These are phyloP conservation scores for Sporothrix sp. DNA, from an alignment of 2,329 filamentous ascomycete species.

Conservation along the genomic window DNA sequence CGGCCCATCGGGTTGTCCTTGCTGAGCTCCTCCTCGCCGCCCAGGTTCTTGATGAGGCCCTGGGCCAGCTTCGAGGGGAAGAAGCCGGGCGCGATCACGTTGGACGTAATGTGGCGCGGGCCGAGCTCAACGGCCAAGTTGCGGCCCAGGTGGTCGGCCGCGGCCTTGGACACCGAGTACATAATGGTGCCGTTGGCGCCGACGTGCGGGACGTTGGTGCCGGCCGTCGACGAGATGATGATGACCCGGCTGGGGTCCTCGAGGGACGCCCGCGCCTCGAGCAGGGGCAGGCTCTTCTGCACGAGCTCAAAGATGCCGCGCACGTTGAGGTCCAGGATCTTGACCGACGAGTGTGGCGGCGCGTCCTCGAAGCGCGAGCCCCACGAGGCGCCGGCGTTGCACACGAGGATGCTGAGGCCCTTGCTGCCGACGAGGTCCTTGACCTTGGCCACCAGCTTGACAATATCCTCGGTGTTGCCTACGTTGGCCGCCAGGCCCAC, in stretches of 20 bases:
- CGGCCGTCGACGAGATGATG: constrained; percentile 57
- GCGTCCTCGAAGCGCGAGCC: constrained; percentile 54
- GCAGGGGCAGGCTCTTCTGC: constrained; percentile 37
- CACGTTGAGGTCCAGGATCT: constrained; percentile 62
- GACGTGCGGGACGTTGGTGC: constrained; percentile 49
- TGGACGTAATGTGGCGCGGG: constrained; percentile 53
- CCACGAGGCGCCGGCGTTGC: constrained; percentile 62
- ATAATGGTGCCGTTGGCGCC: constrained; percentile 54
- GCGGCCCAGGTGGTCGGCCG: constrained; percentile 46
- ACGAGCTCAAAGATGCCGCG: constrained; percentile 61
- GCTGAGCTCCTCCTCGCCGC: constrained; percentile 43
- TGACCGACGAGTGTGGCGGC: constrained; percentile 51
- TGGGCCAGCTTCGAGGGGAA: constrained; percentile 59
- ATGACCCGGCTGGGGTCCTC: constrained; percentile 53
- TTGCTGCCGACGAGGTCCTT: constrained; percentile 40
- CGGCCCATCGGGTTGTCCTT: constrained; percentile 44
- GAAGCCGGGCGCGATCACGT: constrained; percentile 56
- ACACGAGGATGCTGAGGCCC: constrained; percentile 56
- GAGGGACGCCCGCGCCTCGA: constrained; percentile 23
- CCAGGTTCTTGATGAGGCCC: constrained; percentile 51
- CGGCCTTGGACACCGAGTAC: constrained; percentile 61
- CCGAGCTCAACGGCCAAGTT: constrained; percentile 61
- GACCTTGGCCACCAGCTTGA: constrained; percentile 49
- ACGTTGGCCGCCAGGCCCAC: constrained; percentile 58
- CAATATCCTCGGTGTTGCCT: constrained; percentile 50